phyloP scores from a whole-genome alignment of 208 protist genomes.

The Trypanosoma platydactyli region DNA sequence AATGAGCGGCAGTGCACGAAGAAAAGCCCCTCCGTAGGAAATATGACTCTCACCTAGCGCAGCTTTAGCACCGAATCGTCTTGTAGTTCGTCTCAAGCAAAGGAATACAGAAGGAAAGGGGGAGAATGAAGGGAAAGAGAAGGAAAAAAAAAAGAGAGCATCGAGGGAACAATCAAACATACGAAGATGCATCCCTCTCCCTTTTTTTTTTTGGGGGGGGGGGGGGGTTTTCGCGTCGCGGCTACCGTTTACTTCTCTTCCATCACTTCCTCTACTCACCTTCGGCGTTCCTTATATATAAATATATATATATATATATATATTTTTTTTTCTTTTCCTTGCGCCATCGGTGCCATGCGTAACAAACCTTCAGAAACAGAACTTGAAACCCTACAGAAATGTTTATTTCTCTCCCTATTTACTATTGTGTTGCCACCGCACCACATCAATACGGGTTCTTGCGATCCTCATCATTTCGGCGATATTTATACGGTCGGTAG shows the following conservation, averaged over 20 bases:
- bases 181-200: neutral
- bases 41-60: too few relatives aligned
- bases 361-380: neutral
- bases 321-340: too few relatives aligned
- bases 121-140: slow-evolving; percentile 23
- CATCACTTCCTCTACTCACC: neutral
- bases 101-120: neutral
- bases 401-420: neutral
- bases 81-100: too few relatives aligned
- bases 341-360: neutral
- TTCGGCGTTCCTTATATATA: too few relatives aligned
- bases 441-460: slow-evolving; percentile 83
- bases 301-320: too few relatives aligned
- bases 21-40: too few relatives aligned
- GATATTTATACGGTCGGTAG: slow-evolving; percentile 88
- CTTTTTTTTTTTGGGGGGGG: slow-evolving; percentile 1
- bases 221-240: neutral
- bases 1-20: neutral
- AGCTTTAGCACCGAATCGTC: too few relatives aligned
- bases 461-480: slow-evolving; percentile 90
- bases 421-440: neutral
- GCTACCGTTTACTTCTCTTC: neutral
- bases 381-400: neutral
- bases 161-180: neutral
- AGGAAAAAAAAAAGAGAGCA: neutral